Base-by-base conservation (phyloP, 108 stramenopile species). In the Skeletonema marinoi region DNA sequence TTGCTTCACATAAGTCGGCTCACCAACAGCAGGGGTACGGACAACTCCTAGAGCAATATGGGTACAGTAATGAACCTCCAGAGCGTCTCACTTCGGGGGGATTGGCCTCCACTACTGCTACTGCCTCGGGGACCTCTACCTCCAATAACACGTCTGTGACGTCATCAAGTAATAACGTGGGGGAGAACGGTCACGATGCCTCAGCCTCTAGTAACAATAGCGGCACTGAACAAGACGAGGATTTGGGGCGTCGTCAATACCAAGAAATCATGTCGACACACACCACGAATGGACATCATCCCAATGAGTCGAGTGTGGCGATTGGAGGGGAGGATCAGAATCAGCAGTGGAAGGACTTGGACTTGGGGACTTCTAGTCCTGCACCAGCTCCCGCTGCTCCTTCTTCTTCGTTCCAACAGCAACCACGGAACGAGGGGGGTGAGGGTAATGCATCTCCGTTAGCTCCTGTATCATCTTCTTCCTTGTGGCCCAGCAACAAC, bases 191-290 rank as follows among this genome's bases (percentile, higher is more conserved):
- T 46, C 44, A 16, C 4, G 42, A 14, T 3, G 44, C 16, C 44
- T 46, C 44, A 46, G 16, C 44, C 44, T n/a, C 44, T 16, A 46
- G 44, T 46, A 46, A 46, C 4, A 46, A 46, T n/a, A 46, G 44
- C n/a, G 44, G 44, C 0, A 16, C 13, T 44, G 3, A 16, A 44
- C 42, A 16, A 44, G 21, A 54, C 21, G 21, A 25, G 19, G 54
- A 56, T 0, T 3, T 8, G 25, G 54, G 54, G 25, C 54, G 4
- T 2, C 54, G 54, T 56, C 54, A 56, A 56, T 56, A 56, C 9
- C 25, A 56, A 56, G 54, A 56, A 4, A 56, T 56, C 54, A 56
- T 56, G 54, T 56, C 54, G 9, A 56, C 54, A 56, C 54, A 25
- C 25, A 56, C 50, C 6, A 19, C n/a, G n/a, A 14, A 1, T 5